Base-by-base conservation (phyloP, 1,284 basidiomycete genomes). In the Cryptococcus maquisensis region DNA sequence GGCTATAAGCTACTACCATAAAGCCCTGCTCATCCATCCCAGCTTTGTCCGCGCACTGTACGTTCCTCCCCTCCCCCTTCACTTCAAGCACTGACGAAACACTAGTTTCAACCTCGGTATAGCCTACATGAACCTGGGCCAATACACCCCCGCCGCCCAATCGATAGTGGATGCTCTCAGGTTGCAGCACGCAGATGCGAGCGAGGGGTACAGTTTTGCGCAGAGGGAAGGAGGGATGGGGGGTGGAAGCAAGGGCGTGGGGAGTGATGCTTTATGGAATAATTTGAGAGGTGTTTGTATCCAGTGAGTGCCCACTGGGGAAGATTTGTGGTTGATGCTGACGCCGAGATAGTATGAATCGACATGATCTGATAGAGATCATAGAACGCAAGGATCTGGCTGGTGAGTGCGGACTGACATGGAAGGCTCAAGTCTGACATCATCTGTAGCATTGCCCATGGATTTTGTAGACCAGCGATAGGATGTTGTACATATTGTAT, bases 41-140 rank as follows among this genome's bases (percentile, higher is more conserved):
- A 83, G 84, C 37, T 98, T 98, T 73, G 93, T 97, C 52, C 86
- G 96, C 57, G 92, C 92, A 9, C 83, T 89, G 86, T 86, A 54
- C 55, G 76, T 71, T 52, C 18, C 52, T 44, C 43, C 42, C 45
- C 42, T 42, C 4, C 20, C 21, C 41, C 0, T 47, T 47, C 8
- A 10, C 12, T 20, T 37, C 9, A 36, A 3, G 13, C 24, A 8
- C 16, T 44, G 21, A 20, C 8, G 2, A 35, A 43, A 36, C 37
- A 38, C 44, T n/a, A 88, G 90, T 60, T 95, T 89, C 75, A 95
- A 96, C 74, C 80, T 95, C 18, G 92, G 90, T 23, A 95, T 95
- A 60, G 88, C 90, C 1, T 90, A 86, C 69, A 88, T 91, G 71
- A 94, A 91, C 72, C 81, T 95, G 49, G 81, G 90, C 83, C 83